Conservation (phyloP, 148 eudicot species). For the Hydrangea macrophylla region DNA sequence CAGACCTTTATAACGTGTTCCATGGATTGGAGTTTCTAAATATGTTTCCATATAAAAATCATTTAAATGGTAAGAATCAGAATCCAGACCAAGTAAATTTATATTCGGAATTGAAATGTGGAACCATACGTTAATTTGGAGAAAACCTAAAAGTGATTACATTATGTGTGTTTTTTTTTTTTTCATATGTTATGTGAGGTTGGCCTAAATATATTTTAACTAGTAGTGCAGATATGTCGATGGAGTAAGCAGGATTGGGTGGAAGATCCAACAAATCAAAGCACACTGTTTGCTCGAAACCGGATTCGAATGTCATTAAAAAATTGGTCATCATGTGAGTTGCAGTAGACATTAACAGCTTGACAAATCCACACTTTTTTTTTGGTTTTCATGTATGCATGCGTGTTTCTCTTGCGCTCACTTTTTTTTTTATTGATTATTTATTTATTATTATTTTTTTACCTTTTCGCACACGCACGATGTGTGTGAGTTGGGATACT, state of each 20-base stretch:
- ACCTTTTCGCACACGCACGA: no score
- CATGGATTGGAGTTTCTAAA: background rate
- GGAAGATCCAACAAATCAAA: constrained; percentile 89
- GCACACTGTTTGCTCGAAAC: constrained; percentile 68
- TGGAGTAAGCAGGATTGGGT: constrained; percentile 74
- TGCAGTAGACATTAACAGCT: background rate
- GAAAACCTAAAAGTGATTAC: background rate
- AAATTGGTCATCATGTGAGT: constrained; percentile 45
- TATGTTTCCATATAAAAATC: background rate
- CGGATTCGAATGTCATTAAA: constrained; percentile 69
- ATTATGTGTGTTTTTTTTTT: background rate
- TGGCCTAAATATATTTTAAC: background rate
- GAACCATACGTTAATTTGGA: background rate
- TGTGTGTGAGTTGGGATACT: no score
- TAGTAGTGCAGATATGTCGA: constrained; percentile 64
- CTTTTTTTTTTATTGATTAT: no score
- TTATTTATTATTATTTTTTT: no score
- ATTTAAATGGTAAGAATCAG: background rate
- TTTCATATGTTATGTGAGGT: constrained; percentile 6
- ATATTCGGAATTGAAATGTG: background rate
- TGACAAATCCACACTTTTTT: background rate
- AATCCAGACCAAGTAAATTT: background rate
- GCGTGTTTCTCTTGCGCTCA: no score
- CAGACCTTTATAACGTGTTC: background rate
- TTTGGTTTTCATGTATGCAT: no score